Conservation (phyloP, 805 yeast genomes). For the Yamadazyma endophytica region DNA sequence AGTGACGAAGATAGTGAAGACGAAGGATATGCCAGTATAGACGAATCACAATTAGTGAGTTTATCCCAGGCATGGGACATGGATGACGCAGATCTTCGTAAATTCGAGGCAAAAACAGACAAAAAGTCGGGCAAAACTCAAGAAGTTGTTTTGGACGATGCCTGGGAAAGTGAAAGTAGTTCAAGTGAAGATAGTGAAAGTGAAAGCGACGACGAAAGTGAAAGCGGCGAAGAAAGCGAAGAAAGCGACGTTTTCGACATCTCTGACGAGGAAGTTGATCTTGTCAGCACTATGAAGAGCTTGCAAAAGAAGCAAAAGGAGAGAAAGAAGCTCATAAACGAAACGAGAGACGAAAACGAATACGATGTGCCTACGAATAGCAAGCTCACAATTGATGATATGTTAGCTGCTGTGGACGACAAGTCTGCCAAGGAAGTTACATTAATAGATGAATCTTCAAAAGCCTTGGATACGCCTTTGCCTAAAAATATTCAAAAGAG, state of each 20-base stretch:
- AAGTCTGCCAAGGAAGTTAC: conserved; percentile 48
- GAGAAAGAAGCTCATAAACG: conserved; percentile 48
- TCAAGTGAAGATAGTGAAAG: conserved; percentile 11
- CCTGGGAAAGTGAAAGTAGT: conserved; percentile 24
- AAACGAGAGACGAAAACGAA: conserved; percentile 63
- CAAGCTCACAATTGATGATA: conserved; percentile 64
- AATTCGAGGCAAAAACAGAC: conserved; percentile 8
- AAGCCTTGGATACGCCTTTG: conserved; percentile 71
- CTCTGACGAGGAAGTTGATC: conserved; percentile 45
- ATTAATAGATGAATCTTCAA: conserved; percentile 32
- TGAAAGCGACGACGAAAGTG: conserved; percentile 17
- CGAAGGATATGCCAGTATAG: conserved; percentile 69
- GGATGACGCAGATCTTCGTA: conserved; percentile 52
- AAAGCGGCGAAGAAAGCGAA: conserved; percentile 13
- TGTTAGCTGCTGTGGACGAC: conserved; percentile 64
- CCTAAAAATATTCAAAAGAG: conserved; percentile 84
- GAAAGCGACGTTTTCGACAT: conserved; percentile 13
- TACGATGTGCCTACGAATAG: conserved; percentile 61
- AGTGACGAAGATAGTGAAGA: conserved; percentile 43
- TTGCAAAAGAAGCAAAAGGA: conserved; percentile 30
- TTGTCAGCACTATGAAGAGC: conserved; percentile 44
- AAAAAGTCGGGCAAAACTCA: conserved; percentile 9
- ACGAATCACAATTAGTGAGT: conserved; percentile 70
- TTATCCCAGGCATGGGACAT: conserved; percentile 88
- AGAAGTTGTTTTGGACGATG: conserved; percentile 24